A percentile compares a stretch with the other conserved stretches of the same genome.
Conservation (phyloP, 2,329 filamentous ascomycete genomes). For the Colletotrichum navitas region DNA sequence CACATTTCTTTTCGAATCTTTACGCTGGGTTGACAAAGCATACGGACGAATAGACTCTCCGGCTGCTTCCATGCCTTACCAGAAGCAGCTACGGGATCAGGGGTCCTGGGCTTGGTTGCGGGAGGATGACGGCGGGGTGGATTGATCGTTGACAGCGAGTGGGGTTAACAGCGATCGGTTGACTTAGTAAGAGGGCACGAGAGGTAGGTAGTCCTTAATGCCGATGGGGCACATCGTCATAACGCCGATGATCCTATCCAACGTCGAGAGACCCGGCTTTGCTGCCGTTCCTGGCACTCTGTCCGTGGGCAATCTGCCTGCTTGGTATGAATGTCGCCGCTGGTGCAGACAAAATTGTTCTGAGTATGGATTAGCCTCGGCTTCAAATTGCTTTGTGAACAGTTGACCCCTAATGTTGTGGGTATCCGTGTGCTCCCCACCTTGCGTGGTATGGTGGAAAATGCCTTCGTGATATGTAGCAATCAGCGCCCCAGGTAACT, state of each 20-base stretch:
- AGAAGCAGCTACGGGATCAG: slow-evolving; percentile 27
- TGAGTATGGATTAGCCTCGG: slow-evolving; percentile 33
- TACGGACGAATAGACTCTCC: slow-evolving; percentile 36
- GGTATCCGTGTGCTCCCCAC: slow-evolving; percentile 14
- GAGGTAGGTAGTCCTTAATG: slow-evolving; percentile 4
- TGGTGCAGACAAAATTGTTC: neutral
- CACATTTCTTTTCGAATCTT: slow-evolving; percentile 20
- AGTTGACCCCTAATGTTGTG: neutral
- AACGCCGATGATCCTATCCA: slow-evolving; percentile 27
- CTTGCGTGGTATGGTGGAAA: neutral
- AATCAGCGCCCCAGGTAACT: neutral
- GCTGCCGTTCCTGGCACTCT: slow-evolving; percentile 22
- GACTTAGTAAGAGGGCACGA: neutral
- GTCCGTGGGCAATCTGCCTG: neutral
- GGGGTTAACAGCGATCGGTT: slow-evolving; percentile 12
- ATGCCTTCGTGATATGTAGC: neutral
- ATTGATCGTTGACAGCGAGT: slow-evolving; percentile 28
- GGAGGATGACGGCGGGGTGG: slow-evolving; percentile 27
- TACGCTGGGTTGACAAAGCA: slow-evolving; percentile 29
- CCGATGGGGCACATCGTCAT: slow-evolving; percentile 28
- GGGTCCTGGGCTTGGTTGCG: slow-evolving; percentile 27
- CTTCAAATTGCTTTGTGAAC: neutral
- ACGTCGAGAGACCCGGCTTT: slow-evolving; percentile 9
- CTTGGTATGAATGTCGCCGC: slow-evolving; percentile 7
- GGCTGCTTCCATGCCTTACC: slow-evolving; percentile 37